Percentiles rank a stretch among this genome's conserved stretches.
These are phyloP conservation scores for Penicillium sclerotiorum DNA, from an alignment of 2,329 filamentous ascomycete genomes.

Conservation along the genomic window DNA sequence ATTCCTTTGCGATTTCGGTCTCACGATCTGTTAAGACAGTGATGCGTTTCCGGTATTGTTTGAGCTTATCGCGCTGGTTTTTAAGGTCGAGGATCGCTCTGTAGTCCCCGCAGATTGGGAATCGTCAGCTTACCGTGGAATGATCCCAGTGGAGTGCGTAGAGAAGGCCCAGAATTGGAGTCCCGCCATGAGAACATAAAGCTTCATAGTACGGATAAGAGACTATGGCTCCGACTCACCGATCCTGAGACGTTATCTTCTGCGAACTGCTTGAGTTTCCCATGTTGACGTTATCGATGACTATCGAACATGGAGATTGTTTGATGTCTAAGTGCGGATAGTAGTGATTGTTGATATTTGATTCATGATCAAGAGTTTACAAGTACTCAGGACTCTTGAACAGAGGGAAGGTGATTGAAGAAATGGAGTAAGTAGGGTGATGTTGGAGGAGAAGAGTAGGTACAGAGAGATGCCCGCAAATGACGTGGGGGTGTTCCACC, in stretches of 20 bases:
- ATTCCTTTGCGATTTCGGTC: constrained; percentile 80
- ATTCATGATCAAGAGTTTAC: too few species aligned
- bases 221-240: constrained; percentile 57
- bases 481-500: constrained; percentile 62
- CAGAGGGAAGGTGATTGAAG: too few species aligned
- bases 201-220: background rate
- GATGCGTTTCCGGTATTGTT: constrained; percentile 93
- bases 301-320: too few species aligned
- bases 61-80: constrained; percentile 93
- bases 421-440: too few species aligned
- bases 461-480: too few species aligned
- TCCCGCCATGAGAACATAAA: background rate
- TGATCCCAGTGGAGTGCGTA: background rate
- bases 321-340: too few species aligned
- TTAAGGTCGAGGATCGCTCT: constrained; percentile 98
- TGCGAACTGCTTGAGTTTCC: constrained; percentile 65
- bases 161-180: constrained; percentile 18
- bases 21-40: constrained; percentile 82
- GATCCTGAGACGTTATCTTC: constrained; percentile 79
- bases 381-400: too few species aligned
- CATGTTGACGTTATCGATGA: constrained; percentile 57
- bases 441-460: too few species aligned
- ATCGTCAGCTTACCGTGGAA: background rate
- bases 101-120: constrained; percentile 7
- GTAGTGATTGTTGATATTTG: too few species aligned